Evolutionary conservation across 352 stramenopile genomes (phyloP).

Genomic region (Phytophthora uliginosa): DNA sequence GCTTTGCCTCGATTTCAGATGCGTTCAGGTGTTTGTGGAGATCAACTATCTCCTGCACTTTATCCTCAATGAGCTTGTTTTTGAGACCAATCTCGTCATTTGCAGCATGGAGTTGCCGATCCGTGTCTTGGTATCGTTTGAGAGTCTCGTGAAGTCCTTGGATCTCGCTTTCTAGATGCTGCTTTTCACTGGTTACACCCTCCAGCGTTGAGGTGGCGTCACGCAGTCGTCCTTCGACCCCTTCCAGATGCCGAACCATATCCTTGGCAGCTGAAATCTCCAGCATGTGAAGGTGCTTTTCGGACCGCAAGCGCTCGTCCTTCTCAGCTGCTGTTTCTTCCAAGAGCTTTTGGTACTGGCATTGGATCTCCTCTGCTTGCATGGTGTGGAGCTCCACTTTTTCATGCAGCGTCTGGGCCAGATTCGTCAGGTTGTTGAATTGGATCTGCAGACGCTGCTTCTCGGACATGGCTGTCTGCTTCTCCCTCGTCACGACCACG

Average conservation of each 20-base stretch:
- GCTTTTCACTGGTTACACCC: slow-evolving; percentile 25
- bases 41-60: slow-evolving; percentile 14
- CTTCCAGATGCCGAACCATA: slow-evolving; percentile 49
- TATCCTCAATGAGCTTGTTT: slow-evolving; percentile 21
- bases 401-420: slow-evolving; percentile 44
- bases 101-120: slow-evolving; percentile 21
- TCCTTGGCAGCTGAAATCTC: slow-evolving; percentile 58
- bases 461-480: slow-evolving; percentile 42
- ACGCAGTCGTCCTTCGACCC: slow-evolving; percentile 41
- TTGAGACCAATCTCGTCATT: slow-evolving; percentile 26
- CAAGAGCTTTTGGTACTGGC: slow-evolving; percentile 40
- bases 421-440: slow-evolving; percentile 48
- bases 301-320: slow-evolving; percentile 51
- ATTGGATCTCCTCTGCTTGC: slow-evolving; percentile 56
- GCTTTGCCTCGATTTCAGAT: slow-evolving; percentile 16
- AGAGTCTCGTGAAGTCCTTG: slow-evolving; percentile 15
- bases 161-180: slow-evolving; percentile 24
- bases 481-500: slow-evolving; percentile 41
- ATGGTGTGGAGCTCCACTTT: slow-evolving; percentile 50
- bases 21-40: slow-evolving; percentile 11
- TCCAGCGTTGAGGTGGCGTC: slow-evolving; percentile 21
- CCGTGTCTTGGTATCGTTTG: slow-evolving; percentile 17
- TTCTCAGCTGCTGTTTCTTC: slow-evolving; percentile 50
- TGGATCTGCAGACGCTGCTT: slow-evolving; percentile 64
- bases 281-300: slow-evolving; percentile 57